A percentile compares a stretch with the other conserved stretches of the same genome.
phyloP scores from a whole-genome alignment of 805 yeast genomes.

The Clavispora fructus region DNA sequence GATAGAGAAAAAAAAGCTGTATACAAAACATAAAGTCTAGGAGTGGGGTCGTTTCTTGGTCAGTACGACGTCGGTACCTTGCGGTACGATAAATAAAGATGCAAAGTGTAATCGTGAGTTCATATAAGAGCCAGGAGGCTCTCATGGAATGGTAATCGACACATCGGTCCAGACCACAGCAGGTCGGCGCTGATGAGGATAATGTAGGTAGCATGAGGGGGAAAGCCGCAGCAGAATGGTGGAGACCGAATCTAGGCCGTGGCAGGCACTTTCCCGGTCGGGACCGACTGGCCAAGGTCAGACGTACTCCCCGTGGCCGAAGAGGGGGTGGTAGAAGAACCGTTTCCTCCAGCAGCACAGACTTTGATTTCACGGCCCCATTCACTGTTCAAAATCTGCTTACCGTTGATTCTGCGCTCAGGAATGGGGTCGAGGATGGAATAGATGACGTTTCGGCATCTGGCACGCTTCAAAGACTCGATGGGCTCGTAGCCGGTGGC shows the following conservation, averaged over 20 bases:
- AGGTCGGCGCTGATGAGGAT: background rate
- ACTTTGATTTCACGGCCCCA: slow-evolving; percentile 90
- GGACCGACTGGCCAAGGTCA: background rate
- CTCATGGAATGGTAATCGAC: background rate
- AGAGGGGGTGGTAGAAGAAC: background rate
- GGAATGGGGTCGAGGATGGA: slow-evolving; percentile 93
- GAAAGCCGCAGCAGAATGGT: no score
- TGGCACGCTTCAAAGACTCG: slow-evolving; percentile 74
- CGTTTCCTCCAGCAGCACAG: slow-evolving; percentile 62
- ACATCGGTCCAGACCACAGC: background rate
- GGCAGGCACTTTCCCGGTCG: background rate
- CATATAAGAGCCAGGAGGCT: background rate
- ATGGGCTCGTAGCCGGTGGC: slow-evolving; percentile 89
- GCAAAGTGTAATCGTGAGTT: background rate
- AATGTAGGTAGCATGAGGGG: no score
- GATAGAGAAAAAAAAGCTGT: background rate
- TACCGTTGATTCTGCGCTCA: slow-evolving; percentile 76
- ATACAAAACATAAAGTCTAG: background rate
- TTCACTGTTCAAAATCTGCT: slow-evolving; percentile 84
- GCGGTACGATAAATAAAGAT: background rate
- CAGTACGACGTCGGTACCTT: background rate
- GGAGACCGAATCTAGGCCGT: background rate
- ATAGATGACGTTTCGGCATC: slow-evolving; percentile 90
- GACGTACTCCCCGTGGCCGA: background rate
- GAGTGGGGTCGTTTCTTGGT: background rate